Base-by-base conservation (phyloP, 805 yeast species). In the Lachancea waltii region DNA sequence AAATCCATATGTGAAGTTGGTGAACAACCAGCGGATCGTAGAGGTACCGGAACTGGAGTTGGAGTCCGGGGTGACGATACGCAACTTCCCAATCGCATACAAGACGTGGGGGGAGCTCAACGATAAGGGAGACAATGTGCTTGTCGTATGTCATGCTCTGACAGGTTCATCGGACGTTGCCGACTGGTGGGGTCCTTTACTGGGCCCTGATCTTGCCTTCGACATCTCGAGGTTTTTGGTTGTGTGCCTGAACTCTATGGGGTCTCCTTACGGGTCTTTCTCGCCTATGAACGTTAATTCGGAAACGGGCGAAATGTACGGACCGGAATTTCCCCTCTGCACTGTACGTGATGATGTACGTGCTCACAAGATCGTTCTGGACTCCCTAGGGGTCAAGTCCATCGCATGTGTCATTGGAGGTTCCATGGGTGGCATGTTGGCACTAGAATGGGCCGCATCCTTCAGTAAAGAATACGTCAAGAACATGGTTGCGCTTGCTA, bases 141-240 rank as follows among this genome's bases (percentile, higher is more conserved):
- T 92, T 69, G 77, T 92, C n/a, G 84, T 92, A 10, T 84, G 95
- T 51, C 98, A 92, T 66, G 97, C 98, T 0, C 68, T 92, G 39
- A 87, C 97, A 0, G 98, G 98, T 0, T 86, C 96, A 0, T 75
- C 95, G 0, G 97, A 92, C 58, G 95, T 90, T 13, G 73, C 82
- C 27, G 98, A 92, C 54, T 92, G 98, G 98, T 92, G 98, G 98
- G 97, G 97, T 0, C 97, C 97, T 0, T 62, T 92, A 17, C 64
- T 92, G 20, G 98, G 97, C 0, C 83, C 77, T 10, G 74, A 80
- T 41, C 38, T 48, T 35, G 94, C 97, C 1, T 86, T 92, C 61
- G 98, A 92, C 62, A 95, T 97, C 0, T 68, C 87, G 0, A 73
- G 83, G 47, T 92, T 81, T 59, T 85, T 85, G 59, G 77, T 92